phyloP scores from a whole-genome alignment of 768 basidiomycete genomes.

The Termitomyces sp. region DNA sequence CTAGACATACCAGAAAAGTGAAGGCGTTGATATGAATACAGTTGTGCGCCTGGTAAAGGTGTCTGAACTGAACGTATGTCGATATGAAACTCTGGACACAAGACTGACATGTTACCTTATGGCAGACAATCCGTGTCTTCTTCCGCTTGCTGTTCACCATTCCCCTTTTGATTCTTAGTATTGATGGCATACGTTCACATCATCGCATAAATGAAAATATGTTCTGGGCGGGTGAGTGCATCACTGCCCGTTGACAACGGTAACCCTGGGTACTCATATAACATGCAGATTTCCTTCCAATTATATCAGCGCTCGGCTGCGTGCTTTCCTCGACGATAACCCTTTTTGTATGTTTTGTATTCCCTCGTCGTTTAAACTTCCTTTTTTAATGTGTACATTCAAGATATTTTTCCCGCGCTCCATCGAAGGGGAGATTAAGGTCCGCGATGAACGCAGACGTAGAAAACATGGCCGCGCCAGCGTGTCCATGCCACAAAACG shows the following conservation, averaged over 20 bases:
- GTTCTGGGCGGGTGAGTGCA: constrained; percentile 40
- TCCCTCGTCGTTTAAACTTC: background rate
- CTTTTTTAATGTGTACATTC: background rate
- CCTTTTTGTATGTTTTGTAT: constrained; percentile 47
- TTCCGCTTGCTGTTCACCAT: constrained; percentile 72
- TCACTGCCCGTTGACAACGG: background rate
- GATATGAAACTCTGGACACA: background rate
- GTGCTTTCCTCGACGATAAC: constrained; percentile 69
- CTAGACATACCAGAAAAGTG: constrained; percentile 34
- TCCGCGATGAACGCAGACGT: constrained; percentile 40
- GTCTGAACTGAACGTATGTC: constrained; percentile 73
- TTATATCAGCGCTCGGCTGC: constrained; percentile 54
- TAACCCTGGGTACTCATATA: background rate
- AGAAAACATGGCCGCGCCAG: constrained; percentile 16
- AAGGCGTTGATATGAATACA: constrained; percentile 59
- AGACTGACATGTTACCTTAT: background rate
- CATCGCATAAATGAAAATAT: constrained; percentile 59
- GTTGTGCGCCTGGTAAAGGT: constrained; percentile 74
- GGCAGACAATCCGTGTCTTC: constrained; percentile 60
- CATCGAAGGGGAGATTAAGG: constrained; percentile 59
- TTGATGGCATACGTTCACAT: constrained; percentile 63
- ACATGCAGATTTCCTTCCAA: constrained; percentile 49
- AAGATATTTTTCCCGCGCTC: constrained; percentile 87
- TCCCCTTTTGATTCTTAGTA: constrained; percentile 58
- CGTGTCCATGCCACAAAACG: constrained; percentile 15